A percentile compares a stretch with the other conserved stretches of the same genome.
These are phyloP conservation scores for Russula sp. DNA, from an alignment of 768 basidiomycete species.

Conservation along the genomic window DNA sequence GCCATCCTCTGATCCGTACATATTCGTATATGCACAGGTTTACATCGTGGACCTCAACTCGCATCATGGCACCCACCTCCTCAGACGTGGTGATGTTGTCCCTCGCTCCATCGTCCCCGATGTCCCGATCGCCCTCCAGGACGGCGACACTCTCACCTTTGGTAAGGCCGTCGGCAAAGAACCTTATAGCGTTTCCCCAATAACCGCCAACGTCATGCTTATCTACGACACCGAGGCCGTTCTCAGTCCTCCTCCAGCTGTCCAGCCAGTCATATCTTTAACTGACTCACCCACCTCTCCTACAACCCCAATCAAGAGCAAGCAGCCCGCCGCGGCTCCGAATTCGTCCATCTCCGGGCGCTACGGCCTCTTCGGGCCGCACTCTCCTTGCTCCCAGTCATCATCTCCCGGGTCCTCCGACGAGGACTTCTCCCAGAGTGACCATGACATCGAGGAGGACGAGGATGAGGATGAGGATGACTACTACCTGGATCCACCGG, in stretches of 20 bases:
- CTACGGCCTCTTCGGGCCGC: conserved; percentile 47
- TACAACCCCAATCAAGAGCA: conserved; percentile 26
- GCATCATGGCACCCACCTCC: conserved; percentile 71
- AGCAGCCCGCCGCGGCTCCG: conserved; percentile 25
- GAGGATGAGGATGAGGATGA: conserved; percentile 41
- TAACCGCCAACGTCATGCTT: conserved; percentile 56
- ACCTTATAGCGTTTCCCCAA: conserved; percentile 53
- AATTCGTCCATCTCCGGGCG: conserved; percentile 47
- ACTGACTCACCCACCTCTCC: conserved; percentile 13
- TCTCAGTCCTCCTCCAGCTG: conserved; percentile 1
- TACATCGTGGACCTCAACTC: conserved; percentile 66
- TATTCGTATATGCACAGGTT: conserved; percentile 40
- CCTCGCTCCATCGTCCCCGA: conserved; percentile 49
- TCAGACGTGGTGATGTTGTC: conserved; percentile 44
- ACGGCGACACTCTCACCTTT: conserved; percentile 71
- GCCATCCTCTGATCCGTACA: conserved; percentile 1
- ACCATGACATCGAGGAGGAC: conserved; percentile 10
- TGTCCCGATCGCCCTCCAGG: conserved; percentile 48
- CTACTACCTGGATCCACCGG: conserved; percentile 43
- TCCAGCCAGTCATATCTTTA: conserved; percentile 13
- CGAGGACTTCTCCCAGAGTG: conserved; percentile 27
- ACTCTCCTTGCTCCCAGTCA: conserved; percentile 40
- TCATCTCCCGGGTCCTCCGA: conserved; percentile 34
- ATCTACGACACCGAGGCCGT: conserved; percentile 31
- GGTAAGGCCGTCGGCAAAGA: conserved; percentile 69